phyloP scores from a whole-genome alignment of 1,284 basidiomycete species.

The Irpex sp. region DNA sequence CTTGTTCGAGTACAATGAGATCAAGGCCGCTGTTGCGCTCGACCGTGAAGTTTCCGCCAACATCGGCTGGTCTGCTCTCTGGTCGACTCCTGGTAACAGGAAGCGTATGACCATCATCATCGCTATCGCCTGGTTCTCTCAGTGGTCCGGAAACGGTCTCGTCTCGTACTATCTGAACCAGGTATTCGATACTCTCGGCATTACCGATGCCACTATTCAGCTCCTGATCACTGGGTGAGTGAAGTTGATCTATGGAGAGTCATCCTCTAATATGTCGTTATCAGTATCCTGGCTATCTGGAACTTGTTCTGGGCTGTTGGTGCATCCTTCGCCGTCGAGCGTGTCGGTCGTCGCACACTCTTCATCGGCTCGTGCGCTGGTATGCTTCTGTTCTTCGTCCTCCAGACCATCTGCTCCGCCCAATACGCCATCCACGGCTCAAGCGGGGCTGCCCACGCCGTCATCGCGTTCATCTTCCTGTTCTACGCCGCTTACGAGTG shows the following conservation, averaged over 20 bases:
- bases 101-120: slow-evolving; percentile 67
- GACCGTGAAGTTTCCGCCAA: slow-evolving; percentile 52
- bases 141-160: slow-evolving; percentile 74
- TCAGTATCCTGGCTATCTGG: slow-evolving; percentile 66
- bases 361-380: slow-evolving; percentile 61
- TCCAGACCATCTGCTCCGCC: slow-evolving; percentile 73
- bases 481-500: slow-evolving; percentile 70
- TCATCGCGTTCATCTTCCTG: slow-evolving; percentile 77
- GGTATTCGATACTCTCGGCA: slow-evolving; percentile 68
- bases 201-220: slow-evolving; percentile 56
- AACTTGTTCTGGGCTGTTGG: slow-evolving; percentile 61
- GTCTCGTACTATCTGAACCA: slow-evolving; percentile 72
- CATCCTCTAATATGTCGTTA: background rate
- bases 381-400: slow-evolving; percentile 68
- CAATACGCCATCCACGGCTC: slow-evolving; percentile 46
- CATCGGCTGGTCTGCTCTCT: slow-evolving; percentile 57
- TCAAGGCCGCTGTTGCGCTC: slow-evolving; percentile 67
- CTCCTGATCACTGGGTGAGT: slow-evolving; percentile 44
- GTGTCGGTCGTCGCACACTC: slow-evolving; percentile 58
- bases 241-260: slow-evolving; percentile 35
- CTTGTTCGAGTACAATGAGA: slow-evolving; percentile 72
- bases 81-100: slow-evolving; percentile 58
- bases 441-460: slow-evolving; percentile 51
- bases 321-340: slow-evolving; percentile 57
- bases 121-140: slow-evolving; percentile 67